Evolutionary conservation across 2,329 filamentous ascomycete species (phyloP).

Genomic region (Aspergillus caelatus): DNA sequence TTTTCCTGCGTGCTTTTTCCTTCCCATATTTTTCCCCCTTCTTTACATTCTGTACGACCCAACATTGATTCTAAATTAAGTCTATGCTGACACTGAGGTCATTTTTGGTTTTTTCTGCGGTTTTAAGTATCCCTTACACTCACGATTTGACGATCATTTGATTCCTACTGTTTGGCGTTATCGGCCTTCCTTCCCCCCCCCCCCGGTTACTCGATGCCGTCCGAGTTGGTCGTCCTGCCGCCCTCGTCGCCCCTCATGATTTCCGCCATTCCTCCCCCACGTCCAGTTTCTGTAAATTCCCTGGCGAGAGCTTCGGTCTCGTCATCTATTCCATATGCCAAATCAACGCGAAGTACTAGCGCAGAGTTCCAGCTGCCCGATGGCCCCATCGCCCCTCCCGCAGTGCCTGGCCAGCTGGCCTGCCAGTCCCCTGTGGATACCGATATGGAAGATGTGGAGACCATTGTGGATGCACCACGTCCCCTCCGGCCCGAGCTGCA

Average conservation of each 20-base stretch:
- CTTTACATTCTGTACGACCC: background rate
- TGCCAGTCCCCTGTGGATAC: conserved; percentile 26
- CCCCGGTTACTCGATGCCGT: conserved; percentile 14
- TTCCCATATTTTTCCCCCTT: background rate
- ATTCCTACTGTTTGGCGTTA: background rate
- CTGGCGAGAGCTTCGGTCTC: conserved; percentile 28
- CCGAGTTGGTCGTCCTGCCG: conserved; percentile 15
- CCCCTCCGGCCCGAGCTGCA: conserved; percentile 21
- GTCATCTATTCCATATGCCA: conserved; percentile 24
- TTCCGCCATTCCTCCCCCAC: conserved; percentile 33
- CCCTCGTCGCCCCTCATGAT: conserved; percentile 28
- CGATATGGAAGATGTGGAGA: conserved; percentile 30
- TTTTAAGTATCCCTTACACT: background rate
- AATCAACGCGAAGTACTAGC: conserved; percentile 31
- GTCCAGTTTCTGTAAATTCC: conserved; percentile 37
- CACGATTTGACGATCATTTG: conserved; percentile 1
- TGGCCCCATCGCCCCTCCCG: conserved; percentile 23
- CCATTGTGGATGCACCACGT: conserved; percentile 15
- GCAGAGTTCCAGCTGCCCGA: conserved; percentile 28
- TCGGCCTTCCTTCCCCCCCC: background rate
- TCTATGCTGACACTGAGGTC: background rate
- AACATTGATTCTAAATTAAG: background rate
- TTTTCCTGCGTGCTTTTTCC: conserved; percentile 9
- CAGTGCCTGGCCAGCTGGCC: conserved; percentile 23
- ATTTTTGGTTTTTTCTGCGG: background rate